phyloP scores from a whole-genome alignment of 2,329 filamentous ascomycete genomes.

The Fusarium austroafricanum region DNA sequence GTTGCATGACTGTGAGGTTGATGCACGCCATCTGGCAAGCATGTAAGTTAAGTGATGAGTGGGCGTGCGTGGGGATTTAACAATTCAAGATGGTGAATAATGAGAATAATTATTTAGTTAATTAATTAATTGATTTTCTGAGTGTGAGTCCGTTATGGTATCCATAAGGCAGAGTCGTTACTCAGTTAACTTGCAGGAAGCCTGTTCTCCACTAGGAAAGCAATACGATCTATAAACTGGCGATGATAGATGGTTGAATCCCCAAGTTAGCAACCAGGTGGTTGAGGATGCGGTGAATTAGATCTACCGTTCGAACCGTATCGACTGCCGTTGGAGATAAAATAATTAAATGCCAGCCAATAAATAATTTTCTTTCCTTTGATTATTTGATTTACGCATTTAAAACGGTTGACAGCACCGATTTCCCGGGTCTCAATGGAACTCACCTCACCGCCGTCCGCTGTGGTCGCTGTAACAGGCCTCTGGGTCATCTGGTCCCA shows the following conservation, averaged over 20 bases:
- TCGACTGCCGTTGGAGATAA: background rate
- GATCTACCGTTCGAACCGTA: conserved; percentile 18
- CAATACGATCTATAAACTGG: background rate
- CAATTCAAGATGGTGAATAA: conserved; percentile 10
- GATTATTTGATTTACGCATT: no score
- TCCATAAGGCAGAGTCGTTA: no score
- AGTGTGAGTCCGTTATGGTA: no score
- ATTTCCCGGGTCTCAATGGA: conserved; percentile 37
- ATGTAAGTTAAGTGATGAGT: background rate
- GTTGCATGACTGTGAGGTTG: background rate
- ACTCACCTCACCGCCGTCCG: conserved; percentile 22
- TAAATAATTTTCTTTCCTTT: conserved; percentile 8
- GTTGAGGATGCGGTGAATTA: background rate
- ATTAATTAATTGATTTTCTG: no score
- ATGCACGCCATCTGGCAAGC: background rate
- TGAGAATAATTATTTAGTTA: background rate
- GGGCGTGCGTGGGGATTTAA: conserved; percentile 2
- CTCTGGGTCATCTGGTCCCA: conserved; percentile 52
- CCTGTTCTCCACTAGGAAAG: no score
- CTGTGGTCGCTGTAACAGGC: conserved; percentile 31
- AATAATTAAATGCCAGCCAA: conserved; percentile 5
- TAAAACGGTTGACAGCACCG: conserved; percentile 37
- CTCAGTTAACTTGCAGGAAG: no score
- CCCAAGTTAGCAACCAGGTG: background rate
- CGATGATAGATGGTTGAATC: background rate